Base-by-base conservation (phyloP, 208 protist genomes). In the Acanthamoeba triangularis region DNA sequence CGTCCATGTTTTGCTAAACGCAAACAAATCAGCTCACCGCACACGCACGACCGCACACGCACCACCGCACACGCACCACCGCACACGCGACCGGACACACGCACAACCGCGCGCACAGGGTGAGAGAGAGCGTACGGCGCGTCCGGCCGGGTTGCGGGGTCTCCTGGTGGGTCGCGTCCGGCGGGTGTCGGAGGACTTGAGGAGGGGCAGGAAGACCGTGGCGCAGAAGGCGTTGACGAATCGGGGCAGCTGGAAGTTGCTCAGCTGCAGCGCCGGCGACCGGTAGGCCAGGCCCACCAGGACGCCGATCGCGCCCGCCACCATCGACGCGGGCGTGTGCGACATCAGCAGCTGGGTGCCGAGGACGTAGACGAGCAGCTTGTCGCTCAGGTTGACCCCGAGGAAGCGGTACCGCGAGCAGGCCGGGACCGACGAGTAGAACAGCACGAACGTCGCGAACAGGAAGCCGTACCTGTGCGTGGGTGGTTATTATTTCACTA, bases 301-400 rank as follows among this genome's bases (percentile, higher is more conserved):
- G 35, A 95, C 41, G 41, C 93, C 93, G 47, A 37, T 30, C 28
- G 52, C 23, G 44, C 37, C 93, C 80, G 76, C 82, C 30, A 95
- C 59, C 18, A 54, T 14, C 6, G 93, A 95, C 35, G 33, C 18
- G 2, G 93, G 93, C 44, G 49, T 25, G 61, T 95, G 49, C 47
- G 74, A 72, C 28, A 91, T 30, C 37, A 95, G 25, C 6, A 95
- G 37, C 93, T 95, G 94, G 8, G 90, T 1, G 16, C 74, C 92
- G 91, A 96, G 84, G 28, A 96, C 3, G 44, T 96, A 96, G 67
- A 69, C 59, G 56, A 96, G 94, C 41, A 80, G 87, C 61, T 96
- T 96, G 63, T 96, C 94, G 49, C 49, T 96, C 59, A 96, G 20
- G 49, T 61, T 72, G 56, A 95, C 84, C 4, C 85, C 82, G n/a